Evolutionary conservation across 169 alveolate genomes (phyloP), one percentile per base, ranked within the genome.

Genomic region (Cyclospora cayetanensis): DNA sequence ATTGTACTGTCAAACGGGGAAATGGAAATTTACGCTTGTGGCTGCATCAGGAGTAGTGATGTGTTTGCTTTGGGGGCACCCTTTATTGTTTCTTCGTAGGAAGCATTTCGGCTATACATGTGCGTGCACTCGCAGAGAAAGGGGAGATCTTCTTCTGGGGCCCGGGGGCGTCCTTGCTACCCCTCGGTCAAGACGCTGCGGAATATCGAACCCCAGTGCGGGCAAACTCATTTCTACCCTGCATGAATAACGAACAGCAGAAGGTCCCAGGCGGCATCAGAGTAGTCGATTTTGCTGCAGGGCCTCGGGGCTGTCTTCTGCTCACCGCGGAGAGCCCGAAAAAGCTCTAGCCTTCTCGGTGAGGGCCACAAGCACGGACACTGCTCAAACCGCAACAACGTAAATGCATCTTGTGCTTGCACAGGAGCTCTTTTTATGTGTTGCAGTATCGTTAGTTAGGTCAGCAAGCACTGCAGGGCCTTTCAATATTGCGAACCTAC

Each of bases 221-320:
- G 25, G 31, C 31, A 18, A 29, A 20, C 31, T 34, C 31, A 11
- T 39, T 52, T 46, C 35, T 50, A 70, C 22, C 7, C 46, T 4
- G 41, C 25, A 22, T 7, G 70, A 46, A 79, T 31, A 4, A 66
- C 39, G 15, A 18, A 52, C 4, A 4, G 25, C 39, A 79, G 1
- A 42, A 79, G n/a, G 25, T 5, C 53, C 5, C 27, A 42, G 50
- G 22, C 4, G 27, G 20, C 37, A n/a, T 25, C 35, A 34, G 31
- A 31, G 70, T 79, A 50, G 52, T n/a, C 1, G 88, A 79, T 70
- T 46, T 79, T 79, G 12, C 27, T 27, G 88, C 88, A 5, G 88
- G 88, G 88, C 88, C 55, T 4, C 70, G 37, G 35, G 88, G 88
- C 72, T 79, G 88, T 22, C 74, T 79, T n/a, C 20, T 79, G 29